Conservation (phyloP, 352 stramenopile species). For the Halophytophthora polymorphica region DNA sequence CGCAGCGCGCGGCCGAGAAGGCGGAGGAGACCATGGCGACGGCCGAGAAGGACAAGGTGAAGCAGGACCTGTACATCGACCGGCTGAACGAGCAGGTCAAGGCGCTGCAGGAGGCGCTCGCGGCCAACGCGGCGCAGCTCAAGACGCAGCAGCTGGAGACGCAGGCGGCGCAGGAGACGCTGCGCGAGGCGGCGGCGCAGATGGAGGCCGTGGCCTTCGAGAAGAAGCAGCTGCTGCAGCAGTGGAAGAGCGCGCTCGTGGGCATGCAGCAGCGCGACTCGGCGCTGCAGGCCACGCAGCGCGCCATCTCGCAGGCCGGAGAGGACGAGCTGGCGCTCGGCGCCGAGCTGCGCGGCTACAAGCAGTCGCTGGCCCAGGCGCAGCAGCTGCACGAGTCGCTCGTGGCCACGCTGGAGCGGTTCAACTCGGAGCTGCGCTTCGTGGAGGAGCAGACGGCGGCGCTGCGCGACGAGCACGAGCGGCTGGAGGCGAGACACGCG, state of each 20-base stretch:
- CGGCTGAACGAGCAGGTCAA: slow-evolving; percentile 89
- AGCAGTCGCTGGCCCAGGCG: slow-evolving; percentile 79
- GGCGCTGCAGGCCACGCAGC: slow-evolving; percentile 87
- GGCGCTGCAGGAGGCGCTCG: slow-evolving; percentile 84
- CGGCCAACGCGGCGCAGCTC: slow-evolving; percentile 74
- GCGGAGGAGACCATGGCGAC: slow-evolving; percentile 90
- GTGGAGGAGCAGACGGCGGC: slow-evolving; percentile 64
- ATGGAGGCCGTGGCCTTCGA: slow-evolving; percentile 93
- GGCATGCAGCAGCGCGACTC: slow-evolving; percentile 90
- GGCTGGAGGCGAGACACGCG: slow-evolving; percentile 77
- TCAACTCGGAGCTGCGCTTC: slow-evolving; percentile 79
- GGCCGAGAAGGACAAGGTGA: slow-evolving; percentile 92
- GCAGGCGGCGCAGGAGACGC: slow-evolving; percentile 78
- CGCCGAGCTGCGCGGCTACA: slow-evolving; percentile 87
- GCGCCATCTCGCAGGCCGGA: slow-evolving; percentile 70
- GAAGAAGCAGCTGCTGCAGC: slow-evolving; percentile 94
- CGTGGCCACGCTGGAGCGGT: slow-evolving; percentile 78
- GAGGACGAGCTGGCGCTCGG: slow-evolving; percentile 83
- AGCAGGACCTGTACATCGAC: slow-evolving; percentile 95
- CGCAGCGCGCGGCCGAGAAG: slow-evolving; percentile 91
- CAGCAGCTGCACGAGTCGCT: slow-evolving; percentile 84
- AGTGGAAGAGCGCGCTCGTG: slow-evolving; percentile 95
- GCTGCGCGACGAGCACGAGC: slow-evolving; percentile 64
- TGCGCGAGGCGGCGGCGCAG: slow-evolving; percentile 84
- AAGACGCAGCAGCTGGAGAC: slow-evolving; percentile 86